phyloP scores from a whole-genome alignment of 768 basidiomycete genomes.

The Mycena metata region DNA sequence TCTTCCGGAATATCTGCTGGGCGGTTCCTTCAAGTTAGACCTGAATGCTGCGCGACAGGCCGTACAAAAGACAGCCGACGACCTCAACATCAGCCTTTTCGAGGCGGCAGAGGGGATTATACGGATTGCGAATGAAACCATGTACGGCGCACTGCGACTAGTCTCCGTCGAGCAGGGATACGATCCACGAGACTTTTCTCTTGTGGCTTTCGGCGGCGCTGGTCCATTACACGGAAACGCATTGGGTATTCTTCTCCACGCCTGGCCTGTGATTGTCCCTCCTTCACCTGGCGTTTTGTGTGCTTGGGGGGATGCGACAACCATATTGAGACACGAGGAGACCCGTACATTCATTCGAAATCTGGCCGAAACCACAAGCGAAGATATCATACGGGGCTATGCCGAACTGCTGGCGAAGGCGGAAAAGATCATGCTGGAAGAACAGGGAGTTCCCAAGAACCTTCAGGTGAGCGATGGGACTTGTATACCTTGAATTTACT shows the following conservation, averaged over 20 bases:
- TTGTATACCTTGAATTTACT: too few relatives aligned
- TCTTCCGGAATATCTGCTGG: slow-evolving; percentile 34
- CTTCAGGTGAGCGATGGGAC: slow-evolving; percentile 14
- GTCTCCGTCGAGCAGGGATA: slow-evolving; percentile 39
- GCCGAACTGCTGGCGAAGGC: slow-evolving; percentile 29
- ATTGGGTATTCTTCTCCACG: slow-evolving; percentile 22
- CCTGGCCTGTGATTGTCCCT: slow-evolving; percentile 35
- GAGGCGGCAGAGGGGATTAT: slow-evolving; percentile 40
- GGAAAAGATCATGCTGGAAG: slow-evolving; percentile 32
- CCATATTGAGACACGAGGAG: slow-evolving; percentile 33
- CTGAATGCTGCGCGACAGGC: slow-evolving; percentile 32
- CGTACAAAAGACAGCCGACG: slow-evolving; percentile 35
- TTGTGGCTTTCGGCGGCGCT: slow-evolving; percentile 39
- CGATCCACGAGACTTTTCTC: slow-evolving; percentile 38
- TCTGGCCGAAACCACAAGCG: slow-evolving; percentile 12
- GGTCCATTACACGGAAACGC: slow-evolving; percentile 24
- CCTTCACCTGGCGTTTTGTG: slow-evolving; percentile 37
- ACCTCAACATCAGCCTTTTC: slow-evolving; percentile 27
- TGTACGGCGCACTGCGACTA: slow-evolving; percentile 34
- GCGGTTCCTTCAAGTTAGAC: slow-evolving; percentile 37
- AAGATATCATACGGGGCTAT: slow-evolving; percentile 25
- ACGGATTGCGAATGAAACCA: slow-evolving; percentile 35
- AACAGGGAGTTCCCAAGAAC: slow-evolving; percentile 29
- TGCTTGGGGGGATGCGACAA: slow-evolving; percentile 37
- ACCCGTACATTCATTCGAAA: slow-evolving; percentile 32